Evolutionary conservation across 2,329 filamentous ascomycete species (phyloP), one percentile per base, ranked within the genome.

Genomic region (Colletotrichum plurivorum): DNA sequence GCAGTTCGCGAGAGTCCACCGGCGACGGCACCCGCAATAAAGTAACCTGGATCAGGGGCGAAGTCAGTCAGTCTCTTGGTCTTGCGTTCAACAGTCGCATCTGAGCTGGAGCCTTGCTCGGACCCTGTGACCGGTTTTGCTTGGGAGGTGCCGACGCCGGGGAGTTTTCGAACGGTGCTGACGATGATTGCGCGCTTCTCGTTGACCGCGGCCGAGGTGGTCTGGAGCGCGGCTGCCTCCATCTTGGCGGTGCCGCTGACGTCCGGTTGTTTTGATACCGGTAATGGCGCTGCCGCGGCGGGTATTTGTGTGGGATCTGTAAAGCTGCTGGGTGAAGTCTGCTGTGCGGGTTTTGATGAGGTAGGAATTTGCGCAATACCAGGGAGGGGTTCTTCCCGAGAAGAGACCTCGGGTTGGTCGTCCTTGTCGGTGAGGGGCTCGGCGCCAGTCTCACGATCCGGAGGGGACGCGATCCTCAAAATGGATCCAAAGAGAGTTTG

Each of bases 1-100:
- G 94, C 93, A 78, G 96, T 98, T 78, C 96, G 92, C 78, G 95
- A 98, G 76, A 98, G 92, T 80, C 94, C 95, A 79, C 96, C 96
- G 79, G 95, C 94, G 79, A 97, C 87, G 81, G 94, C 96, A 86
- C 96, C 96, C 80, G 96, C 96, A 84, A 97, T 83, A 83, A 98
- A 99, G 84, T 98, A 99, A 88, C 96, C 96, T 97, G 92, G 88
- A 90, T 94, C 89, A 81, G 93, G 93, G 81, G 94, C 85, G 86
- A 92, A 87, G 79, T 86, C 84, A 80, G 88, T 90, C 85, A 91
- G 88, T 84, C 80, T 84, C 80, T 84, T 85, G 80, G 78, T 82
- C 72, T 76, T 77, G 59, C 73, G 73, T 73, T 73, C 75, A 73
- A 73, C 77, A 71, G 75, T 61, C 64, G 67, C 67, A 69, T 69